Conservation (phyloP, 306 rosid genomes). For the Medicago arabica region DNA sequence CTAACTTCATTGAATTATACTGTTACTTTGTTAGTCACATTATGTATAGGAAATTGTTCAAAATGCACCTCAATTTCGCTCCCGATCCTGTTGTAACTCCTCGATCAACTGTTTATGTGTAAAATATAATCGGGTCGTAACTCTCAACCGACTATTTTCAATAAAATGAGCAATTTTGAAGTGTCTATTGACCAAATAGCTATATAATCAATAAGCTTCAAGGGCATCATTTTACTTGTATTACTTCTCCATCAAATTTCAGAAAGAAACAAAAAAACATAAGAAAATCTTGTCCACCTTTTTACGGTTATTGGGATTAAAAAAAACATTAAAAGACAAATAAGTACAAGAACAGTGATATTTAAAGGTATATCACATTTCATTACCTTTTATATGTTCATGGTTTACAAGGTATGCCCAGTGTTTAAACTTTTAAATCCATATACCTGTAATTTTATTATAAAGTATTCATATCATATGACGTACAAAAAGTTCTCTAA, state of each 20-base stretch:
- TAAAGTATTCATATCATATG: neutral
- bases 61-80: too few relatives aligned
- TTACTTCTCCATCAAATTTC: neutral
- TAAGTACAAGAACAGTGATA: neutral
- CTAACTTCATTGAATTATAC: too few relatives aligned
- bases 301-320: neutral
- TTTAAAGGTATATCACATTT: neutral
- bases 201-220: too few relatives aligned
- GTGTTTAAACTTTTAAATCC: neutral
- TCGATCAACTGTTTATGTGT: too few relatives aligned
- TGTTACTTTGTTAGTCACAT: too few relatives aligned
- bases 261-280: neutral
- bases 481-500: neutral
- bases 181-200: too few relatives aligned
- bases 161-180: too few relatives aligned
- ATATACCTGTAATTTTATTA: neutral
- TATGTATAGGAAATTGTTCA: too few relatives aligned
- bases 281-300: neutral
- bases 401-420: neutral
- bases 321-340: neutral
- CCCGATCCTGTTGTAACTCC: too few relatives aligned
- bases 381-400: neutral
- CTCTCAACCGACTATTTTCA: too few relatives aligned
- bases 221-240: too few relatives aligned
- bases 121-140: too few relatives aligned